Base-by-base conservation (phyloP, 1,284 basidiomycete species). In the Apiotrichum veenhuisii region DNA sequence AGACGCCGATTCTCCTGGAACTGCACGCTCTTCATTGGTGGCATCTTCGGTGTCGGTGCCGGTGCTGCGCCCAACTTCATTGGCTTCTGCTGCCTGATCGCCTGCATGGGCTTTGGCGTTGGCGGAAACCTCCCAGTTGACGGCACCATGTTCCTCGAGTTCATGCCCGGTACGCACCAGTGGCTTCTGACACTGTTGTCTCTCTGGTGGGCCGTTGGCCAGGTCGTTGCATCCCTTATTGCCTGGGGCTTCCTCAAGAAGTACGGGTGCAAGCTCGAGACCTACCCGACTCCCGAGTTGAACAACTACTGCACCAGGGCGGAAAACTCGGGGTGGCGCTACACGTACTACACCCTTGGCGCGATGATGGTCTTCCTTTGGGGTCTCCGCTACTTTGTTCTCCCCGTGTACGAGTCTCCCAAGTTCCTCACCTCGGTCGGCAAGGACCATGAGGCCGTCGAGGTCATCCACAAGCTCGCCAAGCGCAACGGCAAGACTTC, bases 141-240 rank as follows among this genome's bases (percentile, higher is more conserved):
- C 64, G 82, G 82, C 49, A 81, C 82, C 10, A 73, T 84, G 48
- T 84, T 81, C 67, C 76, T 85, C 48, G 83, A 85, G 65, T 80
- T 82, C 61, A 75, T 84, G 40, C 83, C 83, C 1, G 71, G 78
- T 49, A 79, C 77, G 14, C 77, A 83, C 57, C 82, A 85, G 79
- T 85, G 82, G 80, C 81, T 84, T 37, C 72, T 86, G 44, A 86
- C 84, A 0, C 75, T 86, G n/a, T 78, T 86, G 1, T 84, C 83
- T 11, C 78, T 82, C 27, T 86, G 83, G 80, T 87, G 85, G 85
- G 82, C 83, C 18, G 65, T 85, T 23, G 85, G 85, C 10, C 67
- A 70, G 57, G 65, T 71, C 37, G 64, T 82, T 30, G 81, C 80
- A 15, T 82, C 80, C 25, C 65, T 84, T 43, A 76, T 84, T 26